A percentile compares a stretch with the other conserved stretches of the same genome.
Conservation (phyloP, 2,329 filamentous ascomycete genomes). For the Aspergillus hiratsukae region DNA sequence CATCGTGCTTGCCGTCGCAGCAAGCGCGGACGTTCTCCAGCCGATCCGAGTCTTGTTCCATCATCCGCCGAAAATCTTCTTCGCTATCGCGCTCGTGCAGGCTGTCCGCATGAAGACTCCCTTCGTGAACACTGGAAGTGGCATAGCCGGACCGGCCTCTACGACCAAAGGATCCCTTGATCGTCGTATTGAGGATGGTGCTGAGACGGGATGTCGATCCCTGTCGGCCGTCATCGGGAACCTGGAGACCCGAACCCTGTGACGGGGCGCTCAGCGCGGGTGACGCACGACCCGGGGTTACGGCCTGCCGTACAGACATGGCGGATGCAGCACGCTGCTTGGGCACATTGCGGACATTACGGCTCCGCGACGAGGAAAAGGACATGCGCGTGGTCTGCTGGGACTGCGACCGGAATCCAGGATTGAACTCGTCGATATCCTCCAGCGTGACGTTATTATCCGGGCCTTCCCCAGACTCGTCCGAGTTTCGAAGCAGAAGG, state of each 20-base stretch:
- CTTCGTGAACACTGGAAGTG: constrained; percentile 35
- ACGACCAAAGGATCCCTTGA: constrained; percentile 49
- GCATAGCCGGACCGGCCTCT: constrained; percentile 38
- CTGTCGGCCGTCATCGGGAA: constrained; percentile 34
- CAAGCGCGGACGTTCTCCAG: constrained; percentile 95
- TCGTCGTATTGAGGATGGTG: constrained; percentile 44
- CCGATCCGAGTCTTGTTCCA: constrained; percentile 70
- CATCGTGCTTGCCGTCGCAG: constrained; percentile 86
- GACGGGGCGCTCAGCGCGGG: constrained; percentile 32
- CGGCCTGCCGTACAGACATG: constrained; percentile 34
- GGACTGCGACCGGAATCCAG: constrained; percentile 53
- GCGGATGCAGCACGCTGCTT: constrained; percentile 44
- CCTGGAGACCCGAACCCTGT: constrained; percentile 30
- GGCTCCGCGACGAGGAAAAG: constrained; percentile 75
- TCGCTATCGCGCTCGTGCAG: constrained; percentile 62
- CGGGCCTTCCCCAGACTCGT: constrained; percentile 52
- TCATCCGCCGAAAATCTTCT: constrained; percentile 75
- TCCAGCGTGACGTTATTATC: constrained; percentile 56
- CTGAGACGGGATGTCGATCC: constrained; percentile 46
- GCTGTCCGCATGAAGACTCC: constrained; percentile 38
- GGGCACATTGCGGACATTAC: constrained; percentile 63
- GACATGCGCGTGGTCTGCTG: constrained; percentile 57
- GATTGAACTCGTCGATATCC: constrained; percentile 77
- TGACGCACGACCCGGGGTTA: constrained; percentile 34
- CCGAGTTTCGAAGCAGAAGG: constrained; percentile 71